Conservation (phyloP, 2,329 filamentous ascomycete genomes). For the Trichoderma brevicompactum region DNA sequence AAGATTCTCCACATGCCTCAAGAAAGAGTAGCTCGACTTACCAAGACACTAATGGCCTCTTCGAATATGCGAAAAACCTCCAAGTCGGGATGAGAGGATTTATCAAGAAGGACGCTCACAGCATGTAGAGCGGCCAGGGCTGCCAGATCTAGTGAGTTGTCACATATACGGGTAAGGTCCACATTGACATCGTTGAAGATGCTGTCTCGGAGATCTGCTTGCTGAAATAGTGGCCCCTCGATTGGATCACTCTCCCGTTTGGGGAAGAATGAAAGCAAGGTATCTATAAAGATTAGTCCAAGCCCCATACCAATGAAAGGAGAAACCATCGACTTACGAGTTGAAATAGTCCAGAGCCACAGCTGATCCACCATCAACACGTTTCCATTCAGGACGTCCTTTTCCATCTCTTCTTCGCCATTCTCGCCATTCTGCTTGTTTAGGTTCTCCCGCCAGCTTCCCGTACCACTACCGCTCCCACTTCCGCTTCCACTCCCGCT, state of each 20-base stretch:
- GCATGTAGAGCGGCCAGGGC: constrained; percentile 66
- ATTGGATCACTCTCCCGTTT: constrained; percentile 58
- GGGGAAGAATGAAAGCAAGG: constrained; percentile 59
- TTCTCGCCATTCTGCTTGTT: constrained; percentile 32
- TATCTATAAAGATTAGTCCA: constrained; percentile 45
- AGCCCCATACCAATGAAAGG: not conserved
- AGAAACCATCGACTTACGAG: constrained; percentile 45
- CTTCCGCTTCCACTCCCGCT: constrained; percentile 38
- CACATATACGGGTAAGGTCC: constrained; percentile 64
- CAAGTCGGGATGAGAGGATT: constrained; percentile 62
- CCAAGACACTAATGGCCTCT: constrained; percentile 66
- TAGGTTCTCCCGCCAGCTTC: constrained; percentile 38
- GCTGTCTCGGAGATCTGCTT: constrained; percentile 65
- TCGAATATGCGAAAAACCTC: constrained; percentile 69
- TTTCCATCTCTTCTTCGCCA: constrained; percentile 35
- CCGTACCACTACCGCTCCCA: constrained; percentile 37
- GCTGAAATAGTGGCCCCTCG: constrained; percentile 60
- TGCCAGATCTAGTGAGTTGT: constrained; percentile 65
- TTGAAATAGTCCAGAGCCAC: constrained; percentile 64
- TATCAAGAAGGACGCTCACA: constrained; percentile 64
- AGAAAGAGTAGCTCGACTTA: constrained; percentile 38
- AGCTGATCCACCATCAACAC: constrained; percentile 70
- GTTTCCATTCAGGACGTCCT: constrained; percentile 57
- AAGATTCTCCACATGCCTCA: not conserved
- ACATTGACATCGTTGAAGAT: constrained; percentile 70